These are phyloP conservation scores for Aspergillus bombycis DNA, from an alignment of 2,329 filamentous ascomycete genomes.

Conservation along the genomic window DNA sequence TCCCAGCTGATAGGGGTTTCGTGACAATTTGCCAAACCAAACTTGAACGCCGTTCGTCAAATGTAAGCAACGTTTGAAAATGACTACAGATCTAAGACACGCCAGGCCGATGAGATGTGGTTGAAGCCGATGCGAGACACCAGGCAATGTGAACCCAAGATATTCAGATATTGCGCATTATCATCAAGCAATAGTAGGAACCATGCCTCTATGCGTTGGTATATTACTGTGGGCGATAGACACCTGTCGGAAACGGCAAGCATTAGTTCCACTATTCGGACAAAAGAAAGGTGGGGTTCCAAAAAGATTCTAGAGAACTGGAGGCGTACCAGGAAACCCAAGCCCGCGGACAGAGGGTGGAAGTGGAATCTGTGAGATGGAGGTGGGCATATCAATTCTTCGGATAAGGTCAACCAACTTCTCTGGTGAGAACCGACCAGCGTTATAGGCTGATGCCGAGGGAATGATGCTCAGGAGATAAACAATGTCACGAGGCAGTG, in stretches of 20 bases:
- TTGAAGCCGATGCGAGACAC: conserved; percentile 2
- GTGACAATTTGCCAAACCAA: conserved; percentile 11
- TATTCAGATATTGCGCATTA: not conserved
- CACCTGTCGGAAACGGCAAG: conserved; percentile 6
- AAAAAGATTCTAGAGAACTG: not conserved
- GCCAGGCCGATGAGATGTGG: conserved; percentile 1
- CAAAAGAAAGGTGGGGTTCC: not conserved
- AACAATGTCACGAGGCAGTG: conserved; percentile 70
- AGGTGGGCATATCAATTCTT: conserved; percentile 66
- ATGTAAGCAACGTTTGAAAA: conserved; percentile 22
- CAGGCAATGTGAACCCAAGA: not conserved
- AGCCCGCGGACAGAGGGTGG: conserved; percentile 37
- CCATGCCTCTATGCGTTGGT: not conserved
- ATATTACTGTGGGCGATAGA: conserved; percentile 9
- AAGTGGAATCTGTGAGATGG: conserved; percentile 43
- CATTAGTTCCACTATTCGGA: conserved; percentile 4
- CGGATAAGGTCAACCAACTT: conserved; percentile 75
- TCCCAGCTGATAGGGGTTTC: not conserved
- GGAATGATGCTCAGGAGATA: conserved; percentile 74
- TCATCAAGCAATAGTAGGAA: not conserved
- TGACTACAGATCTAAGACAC: conserved; percentile 18
- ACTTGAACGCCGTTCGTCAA: conserved; percentile 24
- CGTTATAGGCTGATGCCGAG: conserved; percentile 70
- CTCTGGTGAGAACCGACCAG: conserved; percentile 69
- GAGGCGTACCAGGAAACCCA: conserved; percentile 39